A percentile compares a stretch with the other conserved stretches of the same genome.
phyloP scores from a whole-genome alignment of 2,329 filamentous ascomycete species.

The Fusarium tricinctum region DNA sequence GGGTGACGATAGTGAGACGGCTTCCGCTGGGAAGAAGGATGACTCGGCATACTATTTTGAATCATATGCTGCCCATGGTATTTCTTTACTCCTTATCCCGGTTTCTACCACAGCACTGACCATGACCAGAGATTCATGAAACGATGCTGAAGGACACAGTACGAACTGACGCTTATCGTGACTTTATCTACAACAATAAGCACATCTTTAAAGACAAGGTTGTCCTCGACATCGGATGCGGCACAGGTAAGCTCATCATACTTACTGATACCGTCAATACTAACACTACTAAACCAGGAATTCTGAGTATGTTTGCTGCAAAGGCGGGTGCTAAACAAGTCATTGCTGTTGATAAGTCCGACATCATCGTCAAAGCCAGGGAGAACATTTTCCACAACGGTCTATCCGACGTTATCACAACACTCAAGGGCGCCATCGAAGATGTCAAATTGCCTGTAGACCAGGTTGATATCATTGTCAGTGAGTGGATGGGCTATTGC shows the following conservation, averaged over 20 bases:
- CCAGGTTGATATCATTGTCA: constrained; percentile 93
- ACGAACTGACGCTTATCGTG: constrained; percentile 90
- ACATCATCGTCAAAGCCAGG: constrained; percentile 87
- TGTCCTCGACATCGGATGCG: constrained; percentile 92
- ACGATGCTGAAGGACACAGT: constrained; percentile 94
- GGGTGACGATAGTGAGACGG: constrained; percentile 65
- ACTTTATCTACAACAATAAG: constrained; percentile 95
- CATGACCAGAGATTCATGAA: constrained; percentile 82
- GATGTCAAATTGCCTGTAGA: constrained; percentile 83
- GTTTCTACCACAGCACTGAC: constrained; percentile 10
- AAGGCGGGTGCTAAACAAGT: constrained; percentile 89
- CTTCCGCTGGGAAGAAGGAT: constrained; percentile 52
- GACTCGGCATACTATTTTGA: constrained; percentile 67
- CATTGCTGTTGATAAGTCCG: constrained; percentile 91
- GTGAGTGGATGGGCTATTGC: constrained; percentile 98
- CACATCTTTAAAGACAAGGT: constrained; percentile 86
- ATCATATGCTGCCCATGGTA: constrained; percentile 74
- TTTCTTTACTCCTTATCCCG: constrained; percentile 33
- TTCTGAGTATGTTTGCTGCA: constrained; percentile 94
- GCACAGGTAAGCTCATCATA: constrained; percentile 65
- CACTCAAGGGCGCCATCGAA: constrained; percentile 87
- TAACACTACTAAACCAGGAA: constrained; percentile 64
- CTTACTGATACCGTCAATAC: constrained; percentile 12
- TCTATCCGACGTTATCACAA: constrained; percentile 80
- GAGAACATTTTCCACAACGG: constrained; percentile 88